Evolutionary conservation across 345 rosid species (phyloP).

Genomic region (Lepidium africanum): DNA sequence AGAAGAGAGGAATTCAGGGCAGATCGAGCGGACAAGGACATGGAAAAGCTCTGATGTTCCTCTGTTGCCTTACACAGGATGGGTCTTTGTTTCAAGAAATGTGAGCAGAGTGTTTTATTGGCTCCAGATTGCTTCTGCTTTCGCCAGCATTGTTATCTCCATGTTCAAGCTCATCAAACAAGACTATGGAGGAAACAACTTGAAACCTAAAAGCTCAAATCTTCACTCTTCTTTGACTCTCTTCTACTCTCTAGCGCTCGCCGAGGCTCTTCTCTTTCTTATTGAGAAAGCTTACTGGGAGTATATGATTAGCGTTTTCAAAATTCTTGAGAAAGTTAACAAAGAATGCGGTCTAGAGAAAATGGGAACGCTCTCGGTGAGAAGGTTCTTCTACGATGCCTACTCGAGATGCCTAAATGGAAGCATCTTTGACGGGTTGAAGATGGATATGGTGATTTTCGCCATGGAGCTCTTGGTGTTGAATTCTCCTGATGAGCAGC

Average conservation of each 20-base stretch:
- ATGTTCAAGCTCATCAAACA: constrained; percentile 52
- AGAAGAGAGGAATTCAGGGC: background rate
- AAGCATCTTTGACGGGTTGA: constrained; percentile 81
- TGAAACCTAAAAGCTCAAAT: constrained; percentile 48
- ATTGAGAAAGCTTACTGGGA: constrained; percentile 89
- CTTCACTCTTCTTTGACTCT: constrained; percentile 63
- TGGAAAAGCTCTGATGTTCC: constrained; percentile 83
- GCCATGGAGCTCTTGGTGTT: constrained; percentile 66
- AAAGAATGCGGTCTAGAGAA: constrained; percentile 58
- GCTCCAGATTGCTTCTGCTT: constrained; percentile 86
- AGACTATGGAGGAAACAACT: constrained; percentile 47
- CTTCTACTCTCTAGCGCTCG: constrained; percentile 73
- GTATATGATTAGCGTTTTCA: constrained; percentile 41
- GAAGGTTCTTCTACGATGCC: constrained; percentile 82
- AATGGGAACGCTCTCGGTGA: constrained; percentile 49
- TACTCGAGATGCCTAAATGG: constrained; percentile 76
- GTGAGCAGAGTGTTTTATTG: constrained; percentile 66
- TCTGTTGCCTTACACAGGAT: constrained; percentile 59
- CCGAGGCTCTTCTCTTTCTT: constrained; percentile 74
- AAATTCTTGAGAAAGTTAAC: constrained; percentile 63
- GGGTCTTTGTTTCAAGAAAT: constrained; percentile 69
- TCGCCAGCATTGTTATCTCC: constrained; percentile 61
- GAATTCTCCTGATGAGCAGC: constrained; percentile 77
- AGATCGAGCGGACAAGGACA: constrained; percentile 29
- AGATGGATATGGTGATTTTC: constrained; percentile 77